Percentiles rank a stretch among this genome's conserved stretches.
Conservation (phyloP, 2,329 filamentous ascomycete species). For the Aspergillus glaucus region DNA sequence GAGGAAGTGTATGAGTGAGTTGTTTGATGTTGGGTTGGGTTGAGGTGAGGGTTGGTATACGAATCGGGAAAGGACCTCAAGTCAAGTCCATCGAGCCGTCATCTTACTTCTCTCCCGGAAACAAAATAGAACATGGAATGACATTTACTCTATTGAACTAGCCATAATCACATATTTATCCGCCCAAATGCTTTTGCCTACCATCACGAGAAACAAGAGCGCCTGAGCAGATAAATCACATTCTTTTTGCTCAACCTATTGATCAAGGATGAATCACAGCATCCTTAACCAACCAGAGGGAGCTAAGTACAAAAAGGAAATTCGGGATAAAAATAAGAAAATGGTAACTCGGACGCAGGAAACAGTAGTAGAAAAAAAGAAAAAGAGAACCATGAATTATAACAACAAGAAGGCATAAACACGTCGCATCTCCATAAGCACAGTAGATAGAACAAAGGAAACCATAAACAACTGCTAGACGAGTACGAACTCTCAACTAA, state of each 20-base stretch:
- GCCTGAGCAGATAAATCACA: slow-evolving; percentile 29
- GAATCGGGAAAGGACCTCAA: not conserved
- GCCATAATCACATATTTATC: slow-evolving; percentile 26
- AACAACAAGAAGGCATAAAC: slow-evolving; percentile 30
- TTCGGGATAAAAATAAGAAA: slow-evolving; percentile 21
- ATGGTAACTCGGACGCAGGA: slow-evolving; percentile 19
- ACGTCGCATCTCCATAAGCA: slow-evolving; percentile 34
- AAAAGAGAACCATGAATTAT: slow-evolving; percentile 28
- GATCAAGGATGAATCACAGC: slow-evolving; percentile 29
- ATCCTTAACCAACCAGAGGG: slow-evolving; percentile 34
- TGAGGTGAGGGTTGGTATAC: not conserved
- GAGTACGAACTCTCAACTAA: slow-evolving; percentile 12
- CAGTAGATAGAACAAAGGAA: slow-evolving; percentile 27
- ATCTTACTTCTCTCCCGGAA: not conserved
- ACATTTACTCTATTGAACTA: slow-evolving; percentile 28
- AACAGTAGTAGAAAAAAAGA: slow-evolving; percentile 9
- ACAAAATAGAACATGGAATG: slow-evolving; percentile 15
- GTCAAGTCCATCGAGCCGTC: not conserved
- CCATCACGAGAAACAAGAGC: not conserved
- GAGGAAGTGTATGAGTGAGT: not conserved
- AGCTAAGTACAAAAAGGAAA: slow-evolving; percentile 29
- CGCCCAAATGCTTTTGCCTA: slow-evolving; percentile 16
- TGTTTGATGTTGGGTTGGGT: not conserved
- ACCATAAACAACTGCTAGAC: slow-evolving; percentile 23
- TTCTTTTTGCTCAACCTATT: slow-evolving; percentile 30